Conservation (phyloP, 345 rosid species). For the Triadica sebifera region DNA sequence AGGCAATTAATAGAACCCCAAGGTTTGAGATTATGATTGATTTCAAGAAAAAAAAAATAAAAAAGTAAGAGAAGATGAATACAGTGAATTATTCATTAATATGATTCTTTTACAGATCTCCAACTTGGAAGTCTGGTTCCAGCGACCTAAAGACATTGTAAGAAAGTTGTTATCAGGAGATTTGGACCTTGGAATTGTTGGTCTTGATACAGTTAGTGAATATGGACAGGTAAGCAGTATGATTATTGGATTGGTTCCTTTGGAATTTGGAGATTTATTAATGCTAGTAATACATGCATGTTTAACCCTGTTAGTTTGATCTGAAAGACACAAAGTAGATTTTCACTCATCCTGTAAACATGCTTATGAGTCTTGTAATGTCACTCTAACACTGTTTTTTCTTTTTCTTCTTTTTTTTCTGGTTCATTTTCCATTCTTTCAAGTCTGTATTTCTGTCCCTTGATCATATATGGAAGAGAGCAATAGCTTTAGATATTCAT, state of each 20-base stretch:
- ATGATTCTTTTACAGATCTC: constrained; percentile 48
- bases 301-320: neutral
- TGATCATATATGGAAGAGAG: neutral
- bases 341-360: neutral
- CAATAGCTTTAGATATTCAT: neutral
- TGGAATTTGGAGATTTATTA: neutral
- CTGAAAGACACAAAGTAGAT: neutral
- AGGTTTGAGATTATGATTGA: too few species aligned
- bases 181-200: constrained; percentile 91
- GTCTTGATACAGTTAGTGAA: constrained; percentile 83
- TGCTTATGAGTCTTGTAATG: neutral
- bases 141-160: constrained; percentile 94
- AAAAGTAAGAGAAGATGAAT: neutral
- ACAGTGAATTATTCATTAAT: neutral
- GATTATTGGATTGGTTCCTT: neutral
- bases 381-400: neutral
- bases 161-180: constrained; percentile 83
- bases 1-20: too few species aligned
- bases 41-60: too few species aligned
- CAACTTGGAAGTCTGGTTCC: constrained; percentile 92
- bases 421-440: neutral
- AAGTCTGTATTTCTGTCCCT: neutral
- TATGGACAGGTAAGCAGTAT: constrained; percentile 60
- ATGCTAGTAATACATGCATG: neutral
- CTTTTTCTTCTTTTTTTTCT: neutral